These are phyloP conservation scores for Coemansia sp. DNA, from an alignment of 192 early-diverging fungal genomes.

Conservation along the genomic window DNA sequence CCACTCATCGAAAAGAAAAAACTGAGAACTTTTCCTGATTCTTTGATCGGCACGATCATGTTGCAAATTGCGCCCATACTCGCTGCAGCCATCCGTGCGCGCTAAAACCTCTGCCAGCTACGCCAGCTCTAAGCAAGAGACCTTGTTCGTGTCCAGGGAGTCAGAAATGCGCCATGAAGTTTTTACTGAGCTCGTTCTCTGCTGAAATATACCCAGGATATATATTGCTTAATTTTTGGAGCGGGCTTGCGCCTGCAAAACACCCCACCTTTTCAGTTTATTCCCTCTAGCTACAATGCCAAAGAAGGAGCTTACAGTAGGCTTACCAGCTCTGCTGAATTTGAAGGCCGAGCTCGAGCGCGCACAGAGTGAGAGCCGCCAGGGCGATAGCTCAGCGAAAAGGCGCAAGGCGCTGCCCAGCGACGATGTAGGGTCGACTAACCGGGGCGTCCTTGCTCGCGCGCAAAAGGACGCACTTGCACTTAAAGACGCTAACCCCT, in stretches of 20 bases:
- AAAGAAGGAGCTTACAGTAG: conserved; percentile 21
- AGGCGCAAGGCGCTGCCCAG: conserved; percentile 7
- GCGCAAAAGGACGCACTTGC: conserved; percentile 24
- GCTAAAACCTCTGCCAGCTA: not conserved
- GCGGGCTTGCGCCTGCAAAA: conserved; percentile 14
- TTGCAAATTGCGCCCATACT: conserved; percentile 6
- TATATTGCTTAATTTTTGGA: conserved; percentile 49
- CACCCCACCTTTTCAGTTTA: not conserved
- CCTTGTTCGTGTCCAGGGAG: conserved; percentile 33
- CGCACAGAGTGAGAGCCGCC: conserved; percentile 26
- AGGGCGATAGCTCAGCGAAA: not conserved
- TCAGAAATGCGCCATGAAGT: conserved; percentile 20
- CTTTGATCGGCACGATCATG: conserved; percentile 6
- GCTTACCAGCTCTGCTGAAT: conserved; percentile 28
- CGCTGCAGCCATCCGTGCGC: not conserved
- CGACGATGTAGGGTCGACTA: conserved; percentile 5
- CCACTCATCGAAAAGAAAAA: not conserved
- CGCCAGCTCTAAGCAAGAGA: too few relatives aligned
- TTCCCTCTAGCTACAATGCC: conserved; percentile 7
- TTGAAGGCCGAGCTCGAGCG: conserved; percentile 37
- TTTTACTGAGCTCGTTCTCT: conserved; percentile 32
- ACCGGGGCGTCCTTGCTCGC: conserved; percentile 34
- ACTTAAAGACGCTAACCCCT: not conserved
- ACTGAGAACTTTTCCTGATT: conserved; percentile 5
- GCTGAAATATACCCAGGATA: conserved; percentile 27